Conservation (phyloP, 208 protist species). For the Trypanosoma mega region DNA sequence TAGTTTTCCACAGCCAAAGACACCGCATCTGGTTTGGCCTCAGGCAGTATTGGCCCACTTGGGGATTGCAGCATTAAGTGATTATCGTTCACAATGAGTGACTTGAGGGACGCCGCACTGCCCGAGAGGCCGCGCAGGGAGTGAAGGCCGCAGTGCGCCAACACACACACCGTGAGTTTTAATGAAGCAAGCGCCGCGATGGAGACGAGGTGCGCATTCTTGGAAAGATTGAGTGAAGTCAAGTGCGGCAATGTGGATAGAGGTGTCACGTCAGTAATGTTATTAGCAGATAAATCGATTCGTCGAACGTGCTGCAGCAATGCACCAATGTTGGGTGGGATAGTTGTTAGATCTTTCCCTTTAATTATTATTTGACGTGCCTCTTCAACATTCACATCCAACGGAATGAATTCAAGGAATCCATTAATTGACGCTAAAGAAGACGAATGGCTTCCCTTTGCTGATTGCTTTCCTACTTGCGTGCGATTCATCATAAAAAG, state of each 20-base stretch:
- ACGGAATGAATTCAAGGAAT: slow-evolving; percentile 67
- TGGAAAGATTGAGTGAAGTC: slow-evolving; percentile 62
- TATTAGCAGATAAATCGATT: slow-evolving; percentile 68
- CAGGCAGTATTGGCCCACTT: not conserved
- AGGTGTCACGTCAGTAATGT: slow-evolving; percentile 43
- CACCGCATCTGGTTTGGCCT: slow-evolving; percentile 5
- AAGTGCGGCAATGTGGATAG: slow-evolving; percentile 52
- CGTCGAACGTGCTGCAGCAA: slow-evolving; percentile 63
- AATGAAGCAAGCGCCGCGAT: slow-evolving; percentile 44
- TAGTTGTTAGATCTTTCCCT: slow-evolving; percentile 35
- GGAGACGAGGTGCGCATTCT: slow-evolving; percentile 42
- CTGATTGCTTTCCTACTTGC: not conserved
- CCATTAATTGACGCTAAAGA: slow-evolving; percentile 23
- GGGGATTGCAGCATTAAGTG: slow-evolving; percentile 56
- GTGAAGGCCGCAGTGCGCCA: slow-evolving; percentile 57
- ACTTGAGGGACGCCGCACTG: slow-evolving; percentile 49
- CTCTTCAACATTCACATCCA: slow-evolving; percentile 75
- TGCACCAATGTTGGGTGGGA: slow-evolving; percentile 49
- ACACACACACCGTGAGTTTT: slow-evolving; percentile 58
- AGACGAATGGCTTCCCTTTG: not conserved
- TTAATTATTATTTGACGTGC: slow-evolving; percentile 50
- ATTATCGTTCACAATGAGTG: slow-evolving; percentile 86
- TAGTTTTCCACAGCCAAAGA: slow-evolving; percentile 54
- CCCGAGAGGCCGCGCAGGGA: slow-evolving; percentile 68
- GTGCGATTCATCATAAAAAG: not conserved